Conservation (phyloP, 306 rosid genomes). For the Rosa lucieae region DNA sequence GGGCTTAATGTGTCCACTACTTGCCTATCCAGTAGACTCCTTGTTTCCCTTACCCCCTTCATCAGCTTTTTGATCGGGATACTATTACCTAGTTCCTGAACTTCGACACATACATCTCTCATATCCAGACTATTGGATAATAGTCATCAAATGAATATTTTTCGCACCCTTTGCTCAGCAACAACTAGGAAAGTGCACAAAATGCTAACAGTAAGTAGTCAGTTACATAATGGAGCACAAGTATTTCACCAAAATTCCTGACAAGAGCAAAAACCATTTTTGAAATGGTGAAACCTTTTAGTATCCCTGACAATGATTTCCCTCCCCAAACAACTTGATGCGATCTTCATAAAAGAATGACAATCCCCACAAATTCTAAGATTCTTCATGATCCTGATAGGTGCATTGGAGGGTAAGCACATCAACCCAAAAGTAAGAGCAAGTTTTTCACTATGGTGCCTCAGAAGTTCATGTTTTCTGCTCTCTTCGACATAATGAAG, state of each 20-base stretch:
- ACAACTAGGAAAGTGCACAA: neutral
- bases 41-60: too few relatives aligned
- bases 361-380: conserved; percentile 91
- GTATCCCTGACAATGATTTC: conserved; percentile 74
- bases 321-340: conserved; percentile 43
- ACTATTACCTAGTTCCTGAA: too few relatives aligned
- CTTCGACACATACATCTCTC: too few relatives aligned
- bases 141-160: neutral
- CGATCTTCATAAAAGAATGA: conserved; percentile 77
- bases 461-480: conserved; percentile 60
- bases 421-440: conserved; percentile 69
- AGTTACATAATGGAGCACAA: neutral
- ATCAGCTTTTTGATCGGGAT: too few relatives aligned
- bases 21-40: too few relatives aligned
- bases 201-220: neutral
- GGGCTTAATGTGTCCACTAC: neutral
- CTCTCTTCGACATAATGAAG: conserved; percentile 68
- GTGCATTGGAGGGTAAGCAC: conserved; percentile 59
- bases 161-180: neutral
- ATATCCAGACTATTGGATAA: neutral
- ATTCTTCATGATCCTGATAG: conserved; percentile 86
- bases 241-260: conserved; percentile 65
- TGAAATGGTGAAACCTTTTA: conserved; percentile 72
- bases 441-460: conserved; percentile 85
- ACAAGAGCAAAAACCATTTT: conserved; percentile 62